These are phyloP conservation scores for Blastocrithidia nonstop DNA, from an alignment of 208 protist genomes.

Conservation along the genomic window DNA sequence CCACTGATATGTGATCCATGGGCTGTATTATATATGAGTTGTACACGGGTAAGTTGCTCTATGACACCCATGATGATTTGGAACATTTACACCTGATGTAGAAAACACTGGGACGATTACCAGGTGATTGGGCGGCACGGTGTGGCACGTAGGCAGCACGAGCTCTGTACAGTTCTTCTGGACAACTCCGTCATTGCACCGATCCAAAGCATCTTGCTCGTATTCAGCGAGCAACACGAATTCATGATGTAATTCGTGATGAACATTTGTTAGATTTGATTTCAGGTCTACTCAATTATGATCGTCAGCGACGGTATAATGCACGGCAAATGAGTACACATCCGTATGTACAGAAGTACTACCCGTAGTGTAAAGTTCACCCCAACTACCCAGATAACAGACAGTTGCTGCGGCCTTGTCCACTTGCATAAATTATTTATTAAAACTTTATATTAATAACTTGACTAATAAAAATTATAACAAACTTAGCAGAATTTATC, in stretches of 20 bases:
- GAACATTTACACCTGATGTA: slow-evolving; percentile 75
- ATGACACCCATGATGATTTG: slow-evolving; percentile 45
- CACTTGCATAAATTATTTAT: too few relatives aligned
- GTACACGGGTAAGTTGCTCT: slow-evolving; percentile 50
- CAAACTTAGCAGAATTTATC: too few relatives aligned
- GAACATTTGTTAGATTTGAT: slow-evolving; percentile 43
- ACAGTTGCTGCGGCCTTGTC: slow-evolving; percentile 18
- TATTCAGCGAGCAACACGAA: slow-evolving; percentile 26
- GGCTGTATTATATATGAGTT: slow-evolving; percentile 75
- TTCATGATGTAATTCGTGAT: slow-evolving; percentile 40
- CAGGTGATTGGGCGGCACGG: slow-evolving; percentile 30
- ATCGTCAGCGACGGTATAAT: slow-evolving; percentile 49
- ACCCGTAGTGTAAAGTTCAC: slow-evolving; percentile 43
- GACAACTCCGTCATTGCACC: slow-evolving; percentile 31
- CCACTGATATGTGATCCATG: slow-evolving; percentile 64
- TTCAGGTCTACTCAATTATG: slow-evolving; percentile 51
- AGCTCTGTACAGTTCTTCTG: slow-evolving; percentile 25
- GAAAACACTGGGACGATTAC: slow-evolving; percentile 43
- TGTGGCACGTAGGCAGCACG: slow-evolving; percentile 35
- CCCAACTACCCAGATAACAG: slow-evolving; percentile 52
- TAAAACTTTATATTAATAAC: too few relatives aligned
- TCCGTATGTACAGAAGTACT: slow-evolving; percentile 72
- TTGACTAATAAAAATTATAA: too few relatives aligned
- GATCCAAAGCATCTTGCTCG: slow-evolving; percentile 45
- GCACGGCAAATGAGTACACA: slow-evolving; percentile 51